Base-by-base conservation (phyloP, 2,329 filamentous ascomycete species). In the Exophiala mesophila region DNA sequence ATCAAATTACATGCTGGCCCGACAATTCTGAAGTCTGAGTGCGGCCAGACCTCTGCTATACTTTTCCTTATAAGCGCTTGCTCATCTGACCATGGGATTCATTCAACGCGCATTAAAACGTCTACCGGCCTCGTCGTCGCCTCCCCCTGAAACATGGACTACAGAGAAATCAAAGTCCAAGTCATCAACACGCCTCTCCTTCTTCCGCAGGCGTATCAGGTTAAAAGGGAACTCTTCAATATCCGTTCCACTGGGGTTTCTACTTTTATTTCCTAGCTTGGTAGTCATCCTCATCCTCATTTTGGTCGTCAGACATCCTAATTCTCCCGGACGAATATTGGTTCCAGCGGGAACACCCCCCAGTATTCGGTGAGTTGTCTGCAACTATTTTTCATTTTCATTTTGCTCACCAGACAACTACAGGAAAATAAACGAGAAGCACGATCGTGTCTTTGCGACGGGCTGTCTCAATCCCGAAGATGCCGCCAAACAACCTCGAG, bases 361-460 rank as follows among this genome's bases (percentile, higher is more conserved):
- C 29, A 80, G 85, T 36, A 94, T 96, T 67, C 82, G 89, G 88
- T 94, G 77, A 46, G 78, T 65, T 36, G 9, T 44, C 32, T 33
- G 17, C 30, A 23, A 7, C 20, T 41, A 36, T 28, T 15, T 47
- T 20, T 41, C 29, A 31, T 28, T 16, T 12, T 35, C 23, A n/a
- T 31, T 17, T 8, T 18, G 4, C 47, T 52, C 32, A 45, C 44
- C 13, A 7, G 8, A 33, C 17, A 2, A 26, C 39, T n/a, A 58
- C 60, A 95, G 89, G 56, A 90, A 88, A 79, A 98, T 98, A 58
- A 95, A 85, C 68, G 92, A 97, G 68, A 86, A 94, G 59, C 80
- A 97, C 67, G 92, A 98, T 69, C 95, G 94, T 67, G 88, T 96
- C 38, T 98, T 98, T 59, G 85, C 88, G 37, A 85, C 82, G 26